Percentiles rank a stretch among this genome's conserved stretches.
Evolutionary conservation across 148 eudicot species (phyloP).

Genomic region (Pharnaceum exiguum): DNA sequence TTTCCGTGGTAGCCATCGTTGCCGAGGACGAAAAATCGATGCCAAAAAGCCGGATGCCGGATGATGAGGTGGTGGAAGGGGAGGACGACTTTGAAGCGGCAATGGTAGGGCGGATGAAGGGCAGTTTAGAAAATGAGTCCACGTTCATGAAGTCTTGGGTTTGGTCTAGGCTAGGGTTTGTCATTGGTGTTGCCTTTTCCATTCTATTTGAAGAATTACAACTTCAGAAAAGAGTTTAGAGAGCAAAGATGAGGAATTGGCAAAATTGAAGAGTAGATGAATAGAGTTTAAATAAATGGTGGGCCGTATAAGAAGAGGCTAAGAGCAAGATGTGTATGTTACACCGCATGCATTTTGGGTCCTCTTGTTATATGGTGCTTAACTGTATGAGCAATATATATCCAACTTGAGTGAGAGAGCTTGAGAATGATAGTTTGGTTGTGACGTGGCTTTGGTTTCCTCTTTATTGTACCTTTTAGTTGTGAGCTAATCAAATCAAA

Average conservation of each 20-base stretch:
- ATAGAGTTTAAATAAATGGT: too few species aligned
- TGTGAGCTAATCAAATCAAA: too few species aligned
- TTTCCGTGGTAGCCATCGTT: constrained; percentile 10
- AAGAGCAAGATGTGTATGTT: too few species aligned
- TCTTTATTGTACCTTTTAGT: too few species aligned
- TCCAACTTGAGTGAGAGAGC: too few species aligned
- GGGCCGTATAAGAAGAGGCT: too few species aligned
- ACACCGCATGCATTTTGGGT: too few species aligned
- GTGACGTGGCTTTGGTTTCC: too few species aligned
- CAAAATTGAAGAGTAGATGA: background rate
- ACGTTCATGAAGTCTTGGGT: constrained; percentile 93
- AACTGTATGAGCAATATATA: too few species aligned
- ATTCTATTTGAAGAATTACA: constrained; percentile 6
- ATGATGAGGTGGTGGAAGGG: constrained; percentile 8
- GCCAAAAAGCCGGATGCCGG: constrained; percentile 67
- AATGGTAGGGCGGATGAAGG: constrained; percentile 66
- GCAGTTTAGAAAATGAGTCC: constrained; percentile 86
- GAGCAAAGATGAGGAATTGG: background rate
- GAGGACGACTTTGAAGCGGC: constrained; percentile 35
- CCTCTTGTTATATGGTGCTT: too few species aligned
- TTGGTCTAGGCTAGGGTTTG: constrained; percentile 21
- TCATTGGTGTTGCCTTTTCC: constrained; percentile 43
- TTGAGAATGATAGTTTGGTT: too few species aligned
- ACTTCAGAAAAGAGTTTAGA: background rate
- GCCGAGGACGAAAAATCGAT: constrained; percentile 45